Evolutionary conservation across 371 early-diverging fungal genomes (phyloP).

Genomic region (Mortierella sp.): DNA sequence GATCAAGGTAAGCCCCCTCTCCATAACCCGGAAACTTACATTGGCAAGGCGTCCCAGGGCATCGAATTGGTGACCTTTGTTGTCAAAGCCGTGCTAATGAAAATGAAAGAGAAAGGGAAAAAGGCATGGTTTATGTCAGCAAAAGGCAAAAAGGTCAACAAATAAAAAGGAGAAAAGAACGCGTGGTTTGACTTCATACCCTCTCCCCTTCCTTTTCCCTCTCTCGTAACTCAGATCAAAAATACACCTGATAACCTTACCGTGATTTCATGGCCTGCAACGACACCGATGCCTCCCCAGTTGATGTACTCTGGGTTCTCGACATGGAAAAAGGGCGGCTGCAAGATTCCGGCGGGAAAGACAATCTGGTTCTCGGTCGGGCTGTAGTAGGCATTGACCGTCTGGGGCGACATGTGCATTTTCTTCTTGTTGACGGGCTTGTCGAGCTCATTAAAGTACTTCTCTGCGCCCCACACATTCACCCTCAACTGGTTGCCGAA

Average conservation of each 20-base stretch:
- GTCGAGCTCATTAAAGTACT: constrained; percentile 27
- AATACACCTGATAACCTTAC: constrained; percentile 40
- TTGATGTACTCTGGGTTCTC: constrained; percentile 67
- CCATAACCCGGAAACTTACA: constrained; percentile 23
- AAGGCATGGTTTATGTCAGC: background rate
- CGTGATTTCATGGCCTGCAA: constrained; percentile 75
- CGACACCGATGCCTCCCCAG: constrained; percentile 71
- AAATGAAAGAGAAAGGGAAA: background rate
- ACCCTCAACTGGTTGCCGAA: constrained; percentile 62
- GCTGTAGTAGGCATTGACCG: constrained; percentile 75
- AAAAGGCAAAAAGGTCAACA: background rate
- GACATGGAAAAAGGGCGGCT: constrained; percentile 63
- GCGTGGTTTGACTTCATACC: background rate
- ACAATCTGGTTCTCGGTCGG: constrained; percentile 70
- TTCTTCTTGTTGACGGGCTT: constrained; percentile 59
- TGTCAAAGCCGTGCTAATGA: constrained; percentile 69
- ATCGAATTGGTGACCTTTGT: constrained; percentile 69
- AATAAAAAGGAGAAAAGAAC: background rate
- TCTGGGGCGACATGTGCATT: constrained; percentile 72
- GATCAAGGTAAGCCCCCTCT: background rate
- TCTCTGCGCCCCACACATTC: constrained; percentile 42
- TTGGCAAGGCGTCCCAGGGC: constrained; percentile 57
- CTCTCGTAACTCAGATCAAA: background rate
- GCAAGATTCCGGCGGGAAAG: constrained; percentile 73
- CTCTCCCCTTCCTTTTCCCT: background rate